A percentile compares a stretch with the other conserved stretches of the same genome.
phyloP scores from a whole-genome alignment of 2,329 filamentous ascomycete species.

The Tolypocladium tundrense region DNA sequence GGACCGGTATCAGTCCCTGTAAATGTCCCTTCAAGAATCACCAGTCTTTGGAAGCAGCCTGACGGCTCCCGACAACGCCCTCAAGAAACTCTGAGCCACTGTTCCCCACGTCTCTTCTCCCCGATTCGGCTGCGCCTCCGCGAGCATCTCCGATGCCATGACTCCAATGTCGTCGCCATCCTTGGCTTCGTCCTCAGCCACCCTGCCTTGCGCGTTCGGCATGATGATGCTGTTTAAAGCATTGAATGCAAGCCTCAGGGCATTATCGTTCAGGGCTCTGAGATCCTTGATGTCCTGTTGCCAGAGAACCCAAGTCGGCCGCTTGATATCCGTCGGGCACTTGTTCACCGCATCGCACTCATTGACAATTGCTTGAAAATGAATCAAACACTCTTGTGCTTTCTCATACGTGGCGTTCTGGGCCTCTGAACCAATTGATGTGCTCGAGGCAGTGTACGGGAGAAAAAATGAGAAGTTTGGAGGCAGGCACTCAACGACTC shows the following conservation, averaged over 20 bases:
- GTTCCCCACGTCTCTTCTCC: constrained; percentile 21
- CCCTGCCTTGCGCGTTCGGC: constrained; percentile 8
- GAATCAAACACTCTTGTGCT: constrained; percentile 4
- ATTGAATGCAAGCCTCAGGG: constrained; percentile 12
- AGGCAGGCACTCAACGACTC: not conserved
- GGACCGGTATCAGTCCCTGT: not conserved
- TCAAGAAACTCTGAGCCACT: constrained; percentile 16
- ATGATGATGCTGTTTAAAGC: constrained; percentile 16
- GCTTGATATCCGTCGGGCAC: constrained; percentile 8
- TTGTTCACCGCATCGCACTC: constrained; percentile 14
- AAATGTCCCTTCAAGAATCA: not conserved
- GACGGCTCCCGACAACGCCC: constrained; percentile 12
- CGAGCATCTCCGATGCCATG: constrained; percentile 23
- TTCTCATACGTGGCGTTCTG: constrained; percentile 1
- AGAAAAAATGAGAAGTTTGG: not conserved
- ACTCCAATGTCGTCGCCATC: constrained; percentile 16
- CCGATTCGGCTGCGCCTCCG: constrained; percentile 10
- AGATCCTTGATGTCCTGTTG: constrained; percentile 20
- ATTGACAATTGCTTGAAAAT: constrained; percentile 9
- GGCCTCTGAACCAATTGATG: not conserved
- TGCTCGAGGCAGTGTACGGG: not conserved
- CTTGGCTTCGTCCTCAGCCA: constrained; percentile 2
- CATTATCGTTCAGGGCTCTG: constrained; percentile 15
- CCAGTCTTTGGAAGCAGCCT: constrained; percentile 10
- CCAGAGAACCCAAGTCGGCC: constrained; percentile 21